A percentile compares a stretch with the other conserved stretches of the same genome.
phyloP scores from a whole-genome alignment of 345 rosid species.

The Brassica nigra region DNA sequence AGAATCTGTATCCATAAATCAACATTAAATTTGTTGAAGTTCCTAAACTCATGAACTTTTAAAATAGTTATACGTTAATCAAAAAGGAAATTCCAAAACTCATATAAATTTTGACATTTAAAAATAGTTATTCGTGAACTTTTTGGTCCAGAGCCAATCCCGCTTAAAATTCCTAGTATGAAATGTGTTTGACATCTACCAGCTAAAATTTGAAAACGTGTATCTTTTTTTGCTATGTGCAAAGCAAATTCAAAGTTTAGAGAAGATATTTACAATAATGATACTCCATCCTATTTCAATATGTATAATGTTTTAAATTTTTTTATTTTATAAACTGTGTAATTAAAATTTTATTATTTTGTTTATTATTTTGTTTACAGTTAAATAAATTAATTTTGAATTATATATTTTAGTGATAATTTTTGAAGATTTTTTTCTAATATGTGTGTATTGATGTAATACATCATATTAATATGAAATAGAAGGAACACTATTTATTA shows the following conservation, averaged over 20 bases:
- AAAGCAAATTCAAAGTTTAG: background rate
- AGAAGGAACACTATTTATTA: no score
- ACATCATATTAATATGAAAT: no score
- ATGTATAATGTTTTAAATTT: background rate
- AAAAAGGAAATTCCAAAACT: background rate
- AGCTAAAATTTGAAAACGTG: background rate
- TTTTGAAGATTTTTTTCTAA: no score
- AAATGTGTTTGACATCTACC: conserved; percentile 5
- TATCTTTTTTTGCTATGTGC: background rate
- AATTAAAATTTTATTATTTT: no score
- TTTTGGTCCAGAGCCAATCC: background rate
- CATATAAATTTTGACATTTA: background rate
- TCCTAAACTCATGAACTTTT: background rate
- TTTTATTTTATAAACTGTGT: no score
- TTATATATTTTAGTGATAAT: no score
- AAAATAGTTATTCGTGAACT: background rate
- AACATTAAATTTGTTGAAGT: background rate
- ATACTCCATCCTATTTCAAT: background rate
- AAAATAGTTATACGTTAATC: no score
- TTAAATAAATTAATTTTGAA: no score
- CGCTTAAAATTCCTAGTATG: background rate
- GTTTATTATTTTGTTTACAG: no score
- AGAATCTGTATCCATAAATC: background rate
- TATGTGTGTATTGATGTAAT: no score
- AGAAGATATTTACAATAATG: background rate